Evolutionary conservation across 1,139 yeast genomes (phyloP).

Genomic region (Lodderomyces orthopsilosis): DNA sequence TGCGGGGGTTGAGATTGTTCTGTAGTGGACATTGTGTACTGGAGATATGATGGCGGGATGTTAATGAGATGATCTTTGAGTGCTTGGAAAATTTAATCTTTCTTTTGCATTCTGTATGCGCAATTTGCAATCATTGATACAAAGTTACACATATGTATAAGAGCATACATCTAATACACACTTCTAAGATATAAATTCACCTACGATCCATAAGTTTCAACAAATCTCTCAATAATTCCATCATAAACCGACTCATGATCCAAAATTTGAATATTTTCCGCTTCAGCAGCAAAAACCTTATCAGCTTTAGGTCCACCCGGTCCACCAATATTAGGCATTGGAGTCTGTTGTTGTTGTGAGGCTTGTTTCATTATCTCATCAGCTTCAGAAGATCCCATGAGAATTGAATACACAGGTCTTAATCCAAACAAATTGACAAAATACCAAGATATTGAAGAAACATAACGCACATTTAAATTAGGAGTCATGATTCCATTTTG

Average conservation of each 20-base stretch:
- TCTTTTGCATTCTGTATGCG: slow-evolving; percentile 3
- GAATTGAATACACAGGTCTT: slow-evolving; percentile 71
- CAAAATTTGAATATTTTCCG: slow-evolving; percentile 72
- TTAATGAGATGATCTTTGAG: not conserved
- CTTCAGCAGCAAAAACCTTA: slow-evolving; percentile 63
- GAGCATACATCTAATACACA: not conserved
- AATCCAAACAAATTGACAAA: slow-evolving; percentile 86
- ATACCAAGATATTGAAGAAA: slow-evolving; percentile 97
- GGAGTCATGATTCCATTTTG: slow-evolving; percentile 85
- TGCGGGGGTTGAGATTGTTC: not conserved
- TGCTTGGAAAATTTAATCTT: no score
- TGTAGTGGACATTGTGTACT: slow-evolving; percentile 1
- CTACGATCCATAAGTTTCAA: slow-evolving; percentile 22
- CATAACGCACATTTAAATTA: slow-evolving; percentile 88
- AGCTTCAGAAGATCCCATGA: slow-evolving; percentile 52
- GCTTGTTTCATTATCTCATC: slow-evolving; percentile 49
- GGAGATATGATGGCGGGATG: not conserved
- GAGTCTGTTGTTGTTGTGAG: slow-evolving; percentile 43
- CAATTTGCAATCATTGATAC: not conserved
- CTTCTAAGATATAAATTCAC: no score
- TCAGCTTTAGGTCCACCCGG: slow-evolving; percentile 62
- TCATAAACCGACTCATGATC: slow-evolving; percentile 53
- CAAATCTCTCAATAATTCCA: slow-evolving; percentile 64
- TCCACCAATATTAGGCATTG: slow-evolving; percentile 40
- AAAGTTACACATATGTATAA: no score